Conservation (phyloP, 805 yeast species). For the Zygotorulaspora chibaensis region DNA sequence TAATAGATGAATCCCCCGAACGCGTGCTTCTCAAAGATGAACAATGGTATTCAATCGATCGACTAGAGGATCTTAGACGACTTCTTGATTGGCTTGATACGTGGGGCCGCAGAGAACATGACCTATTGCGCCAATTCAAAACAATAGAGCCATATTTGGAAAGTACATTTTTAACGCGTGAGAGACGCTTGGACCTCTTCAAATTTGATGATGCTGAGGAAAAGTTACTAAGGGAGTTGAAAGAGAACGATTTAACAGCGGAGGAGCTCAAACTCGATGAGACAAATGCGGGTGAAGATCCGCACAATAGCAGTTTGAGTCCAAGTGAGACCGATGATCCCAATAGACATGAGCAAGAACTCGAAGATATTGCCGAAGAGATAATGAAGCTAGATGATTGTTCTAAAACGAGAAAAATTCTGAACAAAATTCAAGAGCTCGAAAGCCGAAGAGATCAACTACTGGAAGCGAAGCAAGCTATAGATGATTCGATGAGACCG, state of each 20-base stretch:
- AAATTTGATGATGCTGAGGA: slow-evolving; percentile 41
- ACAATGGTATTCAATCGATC: slow-evolving; percentile 73
- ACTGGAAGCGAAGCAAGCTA: slow-evolving; percentile 17
- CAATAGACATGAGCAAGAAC: slow-evolving; percentile 20
- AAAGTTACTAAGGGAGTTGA: slow-evolving; percentile 39
- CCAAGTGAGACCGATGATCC: slow-evolving; percentile 11
- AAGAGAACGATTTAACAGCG: slow-evolving; percentile 36
- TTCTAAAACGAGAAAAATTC: slow-evolving; percentile 27
- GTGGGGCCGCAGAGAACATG: slow-evolving; percentile 70
- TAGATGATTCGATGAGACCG: slow-evolving; percentile 15
- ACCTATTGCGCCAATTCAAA: slow-evolving; percentile 56
- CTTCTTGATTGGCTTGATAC: slow-evolving; percentile 66
- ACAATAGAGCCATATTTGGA: slow-evolving; percentile 15
- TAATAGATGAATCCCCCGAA: slow-evolving; percentile 62
- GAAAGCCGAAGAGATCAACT: slow-evolving; percentile 31
- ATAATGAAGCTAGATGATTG: slow-evolving; percentile 36
- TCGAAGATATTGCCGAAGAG: slow-evolving; percentile 36
- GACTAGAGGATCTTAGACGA: slow-evolving; percentile 49
- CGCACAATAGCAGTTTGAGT: slow-evolving; percentile 5
- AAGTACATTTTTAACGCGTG: slow-evolving; percentile 53
- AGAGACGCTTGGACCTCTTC: slow-evolving; percentile 48
- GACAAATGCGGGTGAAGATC: neutral
- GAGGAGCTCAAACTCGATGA: slow-evolving; percentile 27
- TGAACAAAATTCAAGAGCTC: slow-evolving; percentile 24
- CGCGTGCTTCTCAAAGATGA: slow-evolving; percentile 44